These are phyloP conservation scores for Hevea brasiliensis DNA, from an alignment of 345 rosid genomes.

Conservation along the genomic window DNA sequence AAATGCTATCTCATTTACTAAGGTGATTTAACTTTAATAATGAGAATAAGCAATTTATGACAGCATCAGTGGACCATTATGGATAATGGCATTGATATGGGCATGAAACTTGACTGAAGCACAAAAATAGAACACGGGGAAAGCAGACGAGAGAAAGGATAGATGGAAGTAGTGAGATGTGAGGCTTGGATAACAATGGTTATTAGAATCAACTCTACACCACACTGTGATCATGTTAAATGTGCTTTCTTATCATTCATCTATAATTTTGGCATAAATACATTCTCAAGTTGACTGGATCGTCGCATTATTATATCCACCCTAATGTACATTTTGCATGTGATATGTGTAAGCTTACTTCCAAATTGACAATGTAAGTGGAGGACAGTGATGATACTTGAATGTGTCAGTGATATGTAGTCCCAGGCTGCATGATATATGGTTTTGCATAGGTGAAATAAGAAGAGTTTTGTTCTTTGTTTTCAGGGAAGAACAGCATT, in stretches of 20 bases:
- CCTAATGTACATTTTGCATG: neutral
- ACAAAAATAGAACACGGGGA: neutral
- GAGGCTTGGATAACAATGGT: neutral
- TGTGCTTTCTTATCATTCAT: neutral
- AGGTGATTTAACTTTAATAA: neutral
- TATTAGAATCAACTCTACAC: neutral
- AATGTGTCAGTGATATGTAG: neutral
- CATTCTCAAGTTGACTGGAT: neutral
- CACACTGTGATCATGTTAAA: neutral
- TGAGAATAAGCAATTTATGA: neutral
- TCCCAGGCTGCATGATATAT: neutral
- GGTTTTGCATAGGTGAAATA: neutral
- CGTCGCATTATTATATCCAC: neutral
- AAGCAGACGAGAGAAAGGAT: neutral
- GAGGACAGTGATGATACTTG: neutral
- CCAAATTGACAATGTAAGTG: neutral
- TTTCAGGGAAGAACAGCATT: constrained; percentile 87
- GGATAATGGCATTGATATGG: neutral
- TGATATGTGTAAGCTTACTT: neutral
- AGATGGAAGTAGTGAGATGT: neutral
- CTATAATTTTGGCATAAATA: neutral
- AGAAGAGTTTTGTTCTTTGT: constrained; percentile 11
- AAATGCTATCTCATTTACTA: neutral
- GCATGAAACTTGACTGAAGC: neutral
- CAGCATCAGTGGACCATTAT: neutral